Evolutionary conservation across 352 stramenopile genomes (phyloP), one percentile per base, ranked within the genome.

Genomic region (Phytophthora fragariaefolia): DNA sequence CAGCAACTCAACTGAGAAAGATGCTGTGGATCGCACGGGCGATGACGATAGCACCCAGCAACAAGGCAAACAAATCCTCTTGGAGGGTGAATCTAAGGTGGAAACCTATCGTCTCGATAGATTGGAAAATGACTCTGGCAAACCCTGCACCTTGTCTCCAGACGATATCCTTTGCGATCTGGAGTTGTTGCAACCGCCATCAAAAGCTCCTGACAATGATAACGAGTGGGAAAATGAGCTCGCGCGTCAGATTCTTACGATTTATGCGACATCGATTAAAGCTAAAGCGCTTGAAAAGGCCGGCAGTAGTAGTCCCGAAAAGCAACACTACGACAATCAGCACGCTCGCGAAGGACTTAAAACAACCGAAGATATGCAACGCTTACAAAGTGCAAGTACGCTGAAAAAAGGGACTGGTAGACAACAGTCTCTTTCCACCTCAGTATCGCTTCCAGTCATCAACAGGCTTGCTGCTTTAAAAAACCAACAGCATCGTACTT

Each of bases 181-280:
- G 7, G 83, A 89, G 4, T 68, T 93, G 10, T 71, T 93, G 2
- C 62, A 76, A 7, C 82, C 79, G 42, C 80, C 80, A 5, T 59
- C 74, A 17, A 72, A 79, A 62, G 58, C 70, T 20, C 82, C 80
- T 32, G 76, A 85, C 30, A 90, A 89, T 18, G 82, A 91, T 24
- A 73, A 83, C n/a, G 80, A 89, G 55, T 97, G 91, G 91, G 91
- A 97, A 62, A 97, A 97, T 54, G 87, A 97, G 58, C 74, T 97
- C 18, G 91, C 91, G 2, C 85, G 88, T 5, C 89, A 97, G 54
- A 97, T 97, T 51, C 65, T 97, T 27, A 93, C 80, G 3, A 87
- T 97, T 34, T 97, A 97, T 55, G 77, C 83, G 12, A 90, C 88
- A 10, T 92, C 83, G 0, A 70, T 93, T 38, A 87, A 89, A 43